These are phyloP conservation scores for Ilex paraguariensis DNA, from an alignment of 305 asterid species.

Conservation along the genomic window DNA sequence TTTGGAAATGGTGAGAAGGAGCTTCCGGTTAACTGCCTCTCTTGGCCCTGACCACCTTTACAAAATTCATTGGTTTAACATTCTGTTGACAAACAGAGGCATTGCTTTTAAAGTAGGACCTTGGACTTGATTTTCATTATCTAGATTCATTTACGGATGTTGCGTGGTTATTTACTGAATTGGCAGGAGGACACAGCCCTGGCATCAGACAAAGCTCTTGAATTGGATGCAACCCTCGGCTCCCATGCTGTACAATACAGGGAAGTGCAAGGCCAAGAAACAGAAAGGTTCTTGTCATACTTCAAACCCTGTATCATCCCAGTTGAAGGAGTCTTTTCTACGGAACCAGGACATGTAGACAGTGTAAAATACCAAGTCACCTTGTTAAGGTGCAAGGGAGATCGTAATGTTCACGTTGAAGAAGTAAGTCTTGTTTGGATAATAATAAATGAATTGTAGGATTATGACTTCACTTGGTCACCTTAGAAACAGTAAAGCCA, in stretches of 20 bases:
- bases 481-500: background rate
- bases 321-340: slow-evolving; percentile 63
- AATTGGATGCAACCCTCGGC: slow-evolving; percentile 82
- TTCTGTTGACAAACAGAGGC: no score
- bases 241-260: slow-evolving; percentile 83
- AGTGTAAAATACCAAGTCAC: slow-evolving; percentile 51
- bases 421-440: slow-evolving; percentile 46
- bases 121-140: background rate
- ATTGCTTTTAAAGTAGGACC: background rate
- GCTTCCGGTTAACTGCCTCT: no score
- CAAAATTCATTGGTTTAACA: no score
- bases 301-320: slow-evolving; percentile 92
- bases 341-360: slow-evolving; percentile 53
- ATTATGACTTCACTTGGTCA: no score
- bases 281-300: slow-evolving; percentile 83
- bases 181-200: slow-evolving; percentile 23
- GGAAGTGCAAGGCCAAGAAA: slow-evolving; percentile 90
- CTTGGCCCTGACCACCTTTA: no score
- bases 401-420: slow-evolving; percentile 75
- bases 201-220: slow-evolving; percentile 53
- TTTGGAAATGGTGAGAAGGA: no score
- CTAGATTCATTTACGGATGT: no score
- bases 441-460: background rate
- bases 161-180: background rate
- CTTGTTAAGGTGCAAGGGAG: slow-evolving; percentile 80